Percentiles rank a stretch among this genome's conserved stretches.
These are phyloP conservation scores for Clavispora santaluciae DNA, from an alignment of 805 yeast genomes.

Conservation along the genomic window DNA sequence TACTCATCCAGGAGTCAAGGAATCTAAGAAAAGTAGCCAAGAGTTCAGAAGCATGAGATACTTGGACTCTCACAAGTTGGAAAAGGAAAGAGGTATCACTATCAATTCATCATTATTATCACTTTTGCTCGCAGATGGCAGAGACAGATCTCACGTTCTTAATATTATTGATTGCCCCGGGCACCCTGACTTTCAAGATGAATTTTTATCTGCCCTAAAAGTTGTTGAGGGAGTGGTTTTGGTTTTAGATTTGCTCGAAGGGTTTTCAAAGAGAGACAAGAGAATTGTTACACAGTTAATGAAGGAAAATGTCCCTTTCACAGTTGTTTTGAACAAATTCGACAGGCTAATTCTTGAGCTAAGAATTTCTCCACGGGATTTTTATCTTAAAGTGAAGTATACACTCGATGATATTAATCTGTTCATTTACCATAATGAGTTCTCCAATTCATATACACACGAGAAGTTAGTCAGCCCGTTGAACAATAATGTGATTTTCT, in stretches of 20 bases:
- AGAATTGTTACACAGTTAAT: slow-evolving; percentile 50
- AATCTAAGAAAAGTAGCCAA: slow-evolving; percentile 25
- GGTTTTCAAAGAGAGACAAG: slow-evolving; percentile 55
- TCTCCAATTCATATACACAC: slow-evolving; percentile 22
- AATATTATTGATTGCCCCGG: slow-evolving; percentile 90
- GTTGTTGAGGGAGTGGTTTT: slow-evolving; percentile 63
- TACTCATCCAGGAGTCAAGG: slow-evolving; percentile 45
- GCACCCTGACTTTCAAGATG: slow-evolving; percentile 79
- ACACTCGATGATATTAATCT: slow-evolving; percentile 62
- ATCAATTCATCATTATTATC: slow-evolving; percentile 61
- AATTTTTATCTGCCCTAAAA: slow-evolving; percentile 51
- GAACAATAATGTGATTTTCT: slow-evolving; percentile 64
- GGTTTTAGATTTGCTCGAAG: slow-evolving; percentile 84
- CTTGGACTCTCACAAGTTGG: slow-evolving; percentile 68
- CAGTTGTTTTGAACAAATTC: slow-evolving; percentile 69
- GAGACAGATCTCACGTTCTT: slow-evolving; percentile 48
- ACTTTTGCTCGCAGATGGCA: slow-evolving; percentile 49
- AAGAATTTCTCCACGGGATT: slow-evolving; percentile 66
- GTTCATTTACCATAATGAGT: slow-evolving; percentile 36
- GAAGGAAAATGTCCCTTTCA: slow-evolving; percentile 45
- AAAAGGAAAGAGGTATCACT: slow-evolving; percentile 65
- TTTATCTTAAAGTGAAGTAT: slow-evolving; percentile 62
- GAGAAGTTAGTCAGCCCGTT: slow-evolving; percentile 50
- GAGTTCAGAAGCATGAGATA: slow-evolving; percentile 51
- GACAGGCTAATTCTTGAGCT: slow-evolving; percentile 84